phyloP scores from a whole-genome alignment of 2,329 filamentous ascomycete species.

The Penicillium decumbens region DNA sequence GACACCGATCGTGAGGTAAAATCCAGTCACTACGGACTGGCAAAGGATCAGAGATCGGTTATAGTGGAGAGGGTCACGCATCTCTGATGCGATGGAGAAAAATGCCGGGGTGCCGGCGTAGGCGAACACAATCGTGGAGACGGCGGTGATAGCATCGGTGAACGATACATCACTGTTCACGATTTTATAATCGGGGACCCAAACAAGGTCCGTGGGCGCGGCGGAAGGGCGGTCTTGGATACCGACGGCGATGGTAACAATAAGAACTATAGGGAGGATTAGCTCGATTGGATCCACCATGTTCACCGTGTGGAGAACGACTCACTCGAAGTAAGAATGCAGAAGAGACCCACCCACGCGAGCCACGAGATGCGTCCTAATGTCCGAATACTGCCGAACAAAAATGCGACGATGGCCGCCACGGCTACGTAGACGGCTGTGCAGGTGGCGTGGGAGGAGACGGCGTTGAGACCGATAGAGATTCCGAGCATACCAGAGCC shows the following conservation, averaged over 20 bases:
- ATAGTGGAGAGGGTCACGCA: constrained; percentile 35
- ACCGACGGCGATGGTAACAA: constrained; percentile 18
- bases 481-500: constrained; percentile 21
- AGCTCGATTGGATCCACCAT: neutral
- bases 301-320: neutral
- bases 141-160: constrained; percentile 27
- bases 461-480: constrained; percentile 17
- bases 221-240: constrained; percentile 16
- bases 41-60: constrained; percentile 31
- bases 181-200: constrained; percentile 20
- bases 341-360: constrained; percentile 17
- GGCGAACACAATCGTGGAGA: constrained; percentile 29
- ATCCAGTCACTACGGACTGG: constrained; percentile 32
- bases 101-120: constrained; percentile 31
- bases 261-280: constrained; percentile 7
- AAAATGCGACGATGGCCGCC: constrained; percentile 11
- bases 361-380: constrained; percentile 17
- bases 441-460: constrained; percentile 15
- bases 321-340: constrained; percentile 19
- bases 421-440: constrained; percentile 16
- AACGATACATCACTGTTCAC: constrained; percentile 22
- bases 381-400: constrained; percentile 15
- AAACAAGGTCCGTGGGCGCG: constrained; percentile 11
- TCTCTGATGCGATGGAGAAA: constrained; percentile 39
- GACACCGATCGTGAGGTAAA: constrained; percentile 37